phyloP scores from a whole-genome alignment of 164 flowering plant genomes.

The Kingdonia uniflora region DNA sequence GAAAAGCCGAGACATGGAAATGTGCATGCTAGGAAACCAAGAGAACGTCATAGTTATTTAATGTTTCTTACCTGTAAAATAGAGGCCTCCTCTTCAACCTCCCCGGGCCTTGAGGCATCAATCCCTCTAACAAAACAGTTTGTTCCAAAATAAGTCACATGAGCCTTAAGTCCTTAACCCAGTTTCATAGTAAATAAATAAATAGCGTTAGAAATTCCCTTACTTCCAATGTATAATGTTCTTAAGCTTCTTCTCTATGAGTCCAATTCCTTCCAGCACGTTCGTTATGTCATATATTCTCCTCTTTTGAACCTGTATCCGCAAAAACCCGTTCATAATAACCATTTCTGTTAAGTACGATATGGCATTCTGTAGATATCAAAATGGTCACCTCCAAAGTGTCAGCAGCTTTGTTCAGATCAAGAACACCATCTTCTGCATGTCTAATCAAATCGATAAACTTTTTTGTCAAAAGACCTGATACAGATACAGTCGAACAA shows the following conservation, averaged over 20 bases:
- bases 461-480: constrained; percentile 84
- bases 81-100: constrained; percentile 33
- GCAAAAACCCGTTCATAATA: background rate
- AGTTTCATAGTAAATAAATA: background rate
- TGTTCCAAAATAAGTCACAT: background rate
- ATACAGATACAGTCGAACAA: background rate
- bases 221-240: constrained; percentile 96
- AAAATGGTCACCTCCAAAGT: constrained; percentile 48
- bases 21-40: too few species aligned
- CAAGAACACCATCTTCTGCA: constrained; percentile 79
- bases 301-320: constrained; percentile 82
- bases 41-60: too few species aligned
- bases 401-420: constrained; percentile 78
- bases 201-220: constrained; percentile 3
- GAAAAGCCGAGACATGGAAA: too few species aligned
- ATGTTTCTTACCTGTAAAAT: constrained; percentile 46
- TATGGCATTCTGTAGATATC: background rate
- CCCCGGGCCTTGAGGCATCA: constrained; percentile 62
- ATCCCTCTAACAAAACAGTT: constrained; percentile 37
- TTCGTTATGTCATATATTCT: constrained; percentile 95
- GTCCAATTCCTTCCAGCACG: constrained; percentile 96
- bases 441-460: constrained; percentile 69
- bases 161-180: constrained; percentile 4
- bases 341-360: too few species aligned
- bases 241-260: constrained; percentile 88